These are phyloP conservation scores for Alternaria rosae DNA, from an alignment of 2,329 filamentous ascomycete genomes.

Conservation along the genomic window DNA sequence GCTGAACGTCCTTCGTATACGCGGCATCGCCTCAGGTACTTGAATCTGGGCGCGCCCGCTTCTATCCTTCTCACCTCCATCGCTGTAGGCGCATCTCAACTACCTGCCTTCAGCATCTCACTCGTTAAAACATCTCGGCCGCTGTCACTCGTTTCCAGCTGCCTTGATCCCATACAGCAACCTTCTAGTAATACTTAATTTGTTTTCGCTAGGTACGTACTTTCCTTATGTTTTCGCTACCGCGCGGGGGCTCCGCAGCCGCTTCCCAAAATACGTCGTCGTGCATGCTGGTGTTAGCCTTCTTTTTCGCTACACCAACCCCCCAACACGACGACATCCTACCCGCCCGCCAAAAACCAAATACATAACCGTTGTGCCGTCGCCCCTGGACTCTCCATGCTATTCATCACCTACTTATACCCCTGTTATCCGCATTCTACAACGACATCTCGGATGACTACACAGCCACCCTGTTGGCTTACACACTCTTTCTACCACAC, in stretches of 20 bases:
- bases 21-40: conserved; percentile 24
- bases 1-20: conserved; percentile 16
- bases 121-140: conserved; percentile 26
- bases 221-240: conserved; percentile 7
- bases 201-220: conserved; percentile 16
- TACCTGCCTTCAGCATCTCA: conserved; percentile 34
- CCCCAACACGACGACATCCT: conserved; percentile 3
- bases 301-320: conserved; percentile 9
- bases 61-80: conserved; percentile 22
- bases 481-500: conserved; percentile 9
- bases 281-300: conserved; percentile 8
- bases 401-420: neutral
- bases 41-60: conserved; percentile 26
- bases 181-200: conserved; percentile 16
- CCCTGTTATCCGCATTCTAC: neutral
- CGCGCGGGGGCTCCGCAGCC: neutral
- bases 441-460: neutral
- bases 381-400: neutral
- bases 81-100: conserved; percentile 35
- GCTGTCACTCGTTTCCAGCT: conserved; percentile 40
- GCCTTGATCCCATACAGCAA: conserved; percentile 2
- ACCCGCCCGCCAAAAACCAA: conserved; percentile 7
- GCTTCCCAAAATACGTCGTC: neutral
- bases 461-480: conserved; percentile 15
- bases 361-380: neutral